Percentiles rank a stretch among this genome's conserved stretches.
These are phyloP conservation scores for Fusarium incarnatum DNA, from an alignment of 2,329 filamentous ascomycete genomes.

Conservation along the genomic window DNA sequence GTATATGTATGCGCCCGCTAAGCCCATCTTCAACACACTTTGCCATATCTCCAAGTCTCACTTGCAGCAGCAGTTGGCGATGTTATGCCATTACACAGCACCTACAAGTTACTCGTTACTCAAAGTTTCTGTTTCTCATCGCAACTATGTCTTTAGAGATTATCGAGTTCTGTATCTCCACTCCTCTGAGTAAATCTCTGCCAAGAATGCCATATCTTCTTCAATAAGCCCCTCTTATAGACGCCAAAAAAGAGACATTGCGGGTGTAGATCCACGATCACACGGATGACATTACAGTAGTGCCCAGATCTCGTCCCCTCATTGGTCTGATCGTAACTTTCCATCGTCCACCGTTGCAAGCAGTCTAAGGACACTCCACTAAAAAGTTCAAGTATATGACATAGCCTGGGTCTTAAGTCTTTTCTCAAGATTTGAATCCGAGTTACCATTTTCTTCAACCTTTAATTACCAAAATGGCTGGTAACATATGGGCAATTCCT, in stretches of 20 bases:
- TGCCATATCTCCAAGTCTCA: not conserved
- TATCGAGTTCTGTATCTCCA: not conserved
- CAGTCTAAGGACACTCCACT: not conserved
- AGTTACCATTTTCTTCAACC: no score
- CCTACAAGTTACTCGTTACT: not conserved
- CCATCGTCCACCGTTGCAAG: not conserved
- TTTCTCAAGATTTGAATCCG: no score
- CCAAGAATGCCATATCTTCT: not conserved
- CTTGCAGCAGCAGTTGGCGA: fast-evolving
- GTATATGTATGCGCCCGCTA: not conserved
- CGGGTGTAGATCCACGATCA: not conserved
- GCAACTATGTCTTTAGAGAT: not conserved
- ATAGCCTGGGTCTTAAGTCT: no score
- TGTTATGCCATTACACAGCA: not conserved
- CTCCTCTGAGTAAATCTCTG: fast-evolving
- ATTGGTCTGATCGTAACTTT: slow-evolving; percentile 1
- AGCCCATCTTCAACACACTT: not conserved
- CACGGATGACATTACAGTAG: not conserved
- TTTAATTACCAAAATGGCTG: slow-evolving; percentile 25
- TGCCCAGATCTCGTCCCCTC: not conserved
- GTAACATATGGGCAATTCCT: slow-evolving; percentile 50
- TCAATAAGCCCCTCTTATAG: not conserved
- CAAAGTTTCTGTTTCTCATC: not conserved
- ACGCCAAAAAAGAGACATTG: not conserved
- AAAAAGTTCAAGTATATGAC: not conserved